Conservation (phyloP, 2,329 filamentous ascomycete genomes). For the Didymosphaeria variabile region DNA sequence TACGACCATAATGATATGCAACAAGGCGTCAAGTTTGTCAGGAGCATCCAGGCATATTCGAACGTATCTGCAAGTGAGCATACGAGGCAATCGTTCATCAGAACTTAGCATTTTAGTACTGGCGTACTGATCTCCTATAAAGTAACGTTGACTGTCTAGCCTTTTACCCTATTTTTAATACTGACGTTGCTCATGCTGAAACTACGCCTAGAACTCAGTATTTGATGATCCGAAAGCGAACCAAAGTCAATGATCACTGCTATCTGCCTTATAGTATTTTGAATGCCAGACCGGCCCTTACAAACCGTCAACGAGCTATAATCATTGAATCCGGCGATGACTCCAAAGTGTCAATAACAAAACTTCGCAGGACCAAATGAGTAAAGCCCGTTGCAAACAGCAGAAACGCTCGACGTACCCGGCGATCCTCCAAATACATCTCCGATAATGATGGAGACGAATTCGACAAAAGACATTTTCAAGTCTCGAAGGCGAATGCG, state of each 20-base stretch:
- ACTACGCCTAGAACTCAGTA: not conserved
- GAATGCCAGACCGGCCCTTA: not conserved
- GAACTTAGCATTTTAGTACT: no score
- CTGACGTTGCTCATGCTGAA: not conserved
- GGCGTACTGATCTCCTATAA: not conserved
- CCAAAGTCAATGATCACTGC: not conserved
- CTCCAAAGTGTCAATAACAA: not conserved
- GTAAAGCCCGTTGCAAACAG: not conserved
- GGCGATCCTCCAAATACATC: not conserved
- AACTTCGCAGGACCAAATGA: not conserved
- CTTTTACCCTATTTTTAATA: not conserved
- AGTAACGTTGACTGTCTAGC: not conserved
- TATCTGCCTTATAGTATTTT: not conserved
- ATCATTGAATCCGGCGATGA: not conserved
- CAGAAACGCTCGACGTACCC: not conserved
- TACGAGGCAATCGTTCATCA: not conserved
- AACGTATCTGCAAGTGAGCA: not conserved
- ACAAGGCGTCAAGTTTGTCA: not conserved
- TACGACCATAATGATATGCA: not conserved
- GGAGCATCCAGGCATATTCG: not conserved
- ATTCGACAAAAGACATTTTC: not conserved
- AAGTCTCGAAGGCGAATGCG: not conserved
- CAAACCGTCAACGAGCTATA: not conserved
- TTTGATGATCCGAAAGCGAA: not conserved
- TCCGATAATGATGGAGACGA: not conserved